Conservation (phyloP, 2,329 filamentous ascomycete species). For the Paracoccidioides brasiliensis region DNA sequence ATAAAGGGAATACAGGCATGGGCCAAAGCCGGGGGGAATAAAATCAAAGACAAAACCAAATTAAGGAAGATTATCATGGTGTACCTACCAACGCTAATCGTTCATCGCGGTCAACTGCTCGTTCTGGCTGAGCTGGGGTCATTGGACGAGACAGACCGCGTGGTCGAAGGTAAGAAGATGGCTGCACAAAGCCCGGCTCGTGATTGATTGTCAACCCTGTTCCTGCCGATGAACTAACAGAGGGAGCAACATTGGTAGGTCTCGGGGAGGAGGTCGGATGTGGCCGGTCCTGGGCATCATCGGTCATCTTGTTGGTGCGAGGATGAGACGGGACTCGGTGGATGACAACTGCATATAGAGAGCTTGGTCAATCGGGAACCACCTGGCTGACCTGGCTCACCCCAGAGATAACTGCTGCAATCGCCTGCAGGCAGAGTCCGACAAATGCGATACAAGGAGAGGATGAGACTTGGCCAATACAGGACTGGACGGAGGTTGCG, state of each 20-base stretch:
- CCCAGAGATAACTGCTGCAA: neutral
- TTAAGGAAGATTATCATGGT: constrained; percentile 4
- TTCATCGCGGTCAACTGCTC: constrained; percentile 38
- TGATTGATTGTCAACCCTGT: constrained; percentile 20
- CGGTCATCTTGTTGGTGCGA: constrained; percentile 15
- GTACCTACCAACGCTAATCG: constrained; percentile 35
- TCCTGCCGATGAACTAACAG: constrained; percentile 9
- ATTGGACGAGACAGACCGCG: constrained; percentile 28
- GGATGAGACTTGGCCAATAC: neutral
- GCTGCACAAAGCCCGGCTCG: constrained; percentile 36
- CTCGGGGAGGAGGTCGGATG: constrained; percentile 12
- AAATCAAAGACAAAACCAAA: neutral
- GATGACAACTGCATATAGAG: constrained; percentile 10
- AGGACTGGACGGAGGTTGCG: neutral
- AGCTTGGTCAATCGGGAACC: constrained; percentile 3
- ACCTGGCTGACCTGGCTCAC: constrained; percentile 3
- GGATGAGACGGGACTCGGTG: constrained; percentile 7
- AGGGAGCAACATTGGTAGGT: constrained; percentile 5
- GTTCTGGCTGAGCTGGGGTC: constrained; percentile 28
- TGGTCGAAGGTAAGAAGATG: constrained; percentile 35
- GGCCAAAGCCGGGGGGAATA: neutral
- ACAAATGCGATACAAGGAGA: neutral
- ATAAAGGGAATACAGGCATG: neutral
- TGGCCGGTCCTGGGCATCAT: constrained; percentile 16
- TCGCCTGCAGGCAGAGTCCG: neutral